These are phyloP conservation scores for Chlamydomonas sphaeroides DNA, from an alignment of 139 green algal species.

Conservation along the genomic window DNA sequence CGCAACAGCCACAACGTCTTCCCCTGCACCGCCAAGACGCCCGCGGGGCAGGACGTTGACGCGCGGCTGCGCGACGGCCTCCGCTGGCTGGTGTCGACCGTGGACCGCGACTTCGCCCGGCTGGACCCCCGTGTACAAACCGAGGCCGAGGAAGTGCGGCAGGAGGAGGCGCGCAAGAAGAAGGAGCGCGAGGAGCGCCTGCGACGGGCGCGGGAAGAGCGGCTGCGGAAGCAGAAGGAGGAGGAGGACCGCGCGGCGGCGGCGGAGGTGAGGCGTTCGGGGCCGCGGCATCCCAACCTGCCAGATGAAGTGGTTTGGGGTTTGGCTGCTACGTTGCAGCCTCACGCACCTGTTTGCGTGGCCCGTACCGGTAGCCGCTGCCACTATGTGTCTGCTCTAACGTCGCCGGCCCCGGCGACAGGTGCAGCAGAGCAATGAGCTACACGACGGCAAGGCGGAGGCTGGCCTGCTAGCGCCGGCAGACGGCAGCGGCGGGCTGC, in stretches of 20 bases:
- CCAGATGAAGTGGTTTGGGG: too few relatives aligned
- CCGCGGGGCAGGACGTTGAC: constrained; percentile 26
- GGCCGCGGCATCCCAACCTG: too few relatives aligned
- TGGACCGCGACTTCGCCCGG: constrained; percentile 26
- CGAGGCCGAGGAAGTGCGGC: constrained; percentile 31
- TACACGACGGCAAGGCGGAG: constrained; percentile 25
- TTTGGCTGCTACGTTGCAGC: too few relatives aligned
- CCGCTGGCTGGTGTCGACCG: constrained; percentile 31
- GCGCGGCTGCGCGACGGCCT: constrained; percentile 38
- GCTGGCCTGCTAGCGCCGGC: not conserved
- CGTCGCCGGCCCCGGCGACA: too few relatives aligned
- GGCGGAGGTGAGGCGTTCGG: too few relatives aligned
- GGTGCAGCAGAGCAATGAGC: constrained; percentile 13
- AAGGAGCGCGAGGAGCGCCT: constrained; percentile 57
- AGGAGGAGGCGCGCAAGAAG: constrained; percentile 55
- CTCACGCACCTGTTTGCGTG: too few relatives aligned
- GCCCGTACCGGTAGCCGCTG: too few relatives aligned
- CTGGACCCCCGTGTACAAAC: constrained; percentile 39
- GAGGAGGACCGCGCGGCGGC: constrained; percentile 29
- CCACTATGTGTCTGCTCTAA: too few relatives aligned
- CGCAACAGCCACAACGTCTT: constrained; percentile 58
- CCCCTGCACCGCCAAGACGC: constrained; percentile 44
- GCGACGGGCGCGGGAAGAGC: constrained; percentile 33
- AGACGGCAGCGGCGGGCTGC: not conserved
- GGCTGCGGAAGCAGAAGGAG: constrained; percentile 19